Conservation (phyloP, 805 yeast species). For the Yamadazyma kitorensis region DNA sequence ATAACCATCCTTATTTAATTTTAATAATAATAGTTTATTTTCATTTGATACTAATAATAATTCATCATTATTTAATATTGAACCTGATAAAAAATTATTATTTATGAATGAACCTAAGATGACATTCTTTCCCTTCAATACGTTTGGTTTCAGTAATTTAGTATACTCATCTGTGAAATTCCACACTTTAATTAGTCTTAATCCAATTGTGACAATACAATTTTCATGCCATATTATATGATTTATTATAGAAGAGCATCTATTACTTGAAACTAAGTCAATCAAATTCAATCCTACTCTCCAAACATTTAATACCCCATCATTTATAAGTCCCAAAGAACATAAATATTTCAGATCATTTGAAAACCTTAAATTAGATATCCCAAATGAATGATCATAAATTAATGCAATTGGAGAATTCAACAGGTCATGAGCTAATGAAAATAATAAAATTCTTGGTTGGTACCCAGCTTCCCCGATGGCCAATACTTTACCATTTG, state of each 20-base stretch:
- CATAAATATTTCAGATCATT: constrained; percentile 55
- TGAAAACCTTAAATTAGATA: constrained; percentile 53
- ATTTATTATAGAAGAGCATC: constrained; percentile 59
- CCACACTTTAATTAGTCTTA: constrained; percentile 65
- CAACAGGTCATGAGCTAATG: constrained; percentile 49
- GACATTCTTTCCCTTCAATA: constrained; percentile 58
- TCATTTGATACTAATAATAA: constrained; percentile 32
- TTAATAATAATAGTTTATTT: constrained; percentile 30
- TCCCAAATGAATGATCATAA: constrained; percentile 65
- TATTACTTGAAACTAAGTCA: constrained; percentile 49
- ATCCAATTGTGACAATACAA: constrained; percentile 54
- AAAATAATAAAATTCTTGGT: constrained; percentile 61
- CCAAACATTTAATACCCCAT: constrained; percentile 69
- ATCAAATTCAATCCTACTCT: constrained; percentile 21
- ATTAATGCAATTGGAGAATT: constrained; percentile 51
- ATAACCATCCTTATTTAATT: constrained; percentile 13
- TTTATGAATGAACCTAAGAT: constrained; percentile 49
- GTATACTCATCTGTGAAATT: constrained; percentile 29
- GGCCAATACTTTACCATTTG: constrained; percentile 53
- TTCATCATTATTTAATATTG: constrained; percentile 33
- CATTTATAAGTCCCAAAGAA: constrained; percentile 66
- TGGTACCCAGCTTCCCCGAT: constrained; percentile 71
- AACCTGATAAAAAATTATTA: constrained; percentile 46
- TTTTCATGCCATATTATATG: constrained; percentile 55
- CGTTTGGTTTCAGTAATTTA: constrained; percentile 12